phyloP scores from a whole-genome alignment of 1,139 yeast genomes.

The Yamadazyma mexicana region DNA sequence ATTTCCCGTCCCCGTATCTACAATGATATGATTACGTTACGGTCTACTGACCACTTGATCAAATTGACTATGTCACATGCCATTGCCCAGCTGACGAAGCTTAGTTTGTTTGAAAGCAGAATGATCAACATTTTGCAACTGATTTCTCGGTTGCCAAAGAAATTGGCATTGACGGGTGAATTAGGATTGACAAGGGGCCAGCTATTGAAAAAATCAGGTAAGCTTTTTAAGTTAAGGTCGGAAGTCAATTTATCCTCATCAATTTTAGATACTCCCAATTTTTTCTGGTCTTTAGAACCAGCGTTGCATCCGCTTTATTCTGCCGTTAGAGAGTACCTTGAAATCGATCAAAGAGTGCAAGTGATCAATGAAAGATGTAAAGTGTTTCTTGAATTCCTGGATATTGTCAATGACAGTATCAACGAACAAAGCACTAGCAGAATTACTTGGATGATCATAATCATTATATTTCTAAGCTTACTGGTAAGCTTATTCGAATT shows the following conservation, averaged over 20 bases:
- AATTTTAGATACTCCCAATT: slow-evolving; percentile 91
- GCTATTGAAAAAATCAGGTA: slow-evolving; percentile 82
- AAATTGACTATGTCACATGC: slow-evolving; percentile 95
- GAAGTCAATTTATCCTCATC: slow-evolving; percentile 92
- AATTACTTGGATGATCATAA: slow-evolving; percentile 87
- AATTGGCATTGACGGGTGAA: slow-evolving; percentile 85
- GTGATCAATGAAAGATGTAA: slow-evolving; percentile 91
- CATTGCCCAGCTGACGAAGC: slow-evolving; percentile 91
- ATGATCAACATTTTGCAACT: slow-evolving; percentile 83
- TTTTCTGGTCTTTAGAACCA: slow-evolving; percentile 96
- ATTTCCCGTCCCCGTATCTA: slow-evolving; percentile 85
- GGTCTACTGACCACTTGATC: slow-evolving; percentile 89
- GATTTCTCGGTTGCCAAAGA: slow-evolving; percentile 84
- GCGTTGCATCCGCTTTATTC: slow-evolving; percentile 87
- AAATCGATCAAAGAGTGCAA: slow-evolving; percentile 90
- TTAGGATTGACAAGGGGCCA: slow-evolving; percentile 79
- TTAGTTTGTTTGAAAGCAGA: slow-evolving; percentile 86
- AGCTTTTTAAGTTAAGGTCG: slow-evolving; percentile 82
- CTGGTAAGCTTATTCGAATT: slow-evolving; percentile 57
- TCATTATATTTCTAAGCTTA: slow-evolving; percentile 77
- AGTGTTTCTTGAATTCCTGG: slow-evolving; percentile 90
- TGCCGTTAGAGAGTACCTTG: slow-evolving; percentile 89
- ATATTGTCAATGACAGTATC: slow-evolving; percentile 88
- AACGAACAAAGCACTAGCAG: slow-evolving; percentile 91
- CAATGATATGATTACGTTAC: slow-evolving; percentile 89